phyloP scores from a whole-genome alignment of 2,329 filamentous ascomycete genomes.

The Ophiostoma montium region DNA sequence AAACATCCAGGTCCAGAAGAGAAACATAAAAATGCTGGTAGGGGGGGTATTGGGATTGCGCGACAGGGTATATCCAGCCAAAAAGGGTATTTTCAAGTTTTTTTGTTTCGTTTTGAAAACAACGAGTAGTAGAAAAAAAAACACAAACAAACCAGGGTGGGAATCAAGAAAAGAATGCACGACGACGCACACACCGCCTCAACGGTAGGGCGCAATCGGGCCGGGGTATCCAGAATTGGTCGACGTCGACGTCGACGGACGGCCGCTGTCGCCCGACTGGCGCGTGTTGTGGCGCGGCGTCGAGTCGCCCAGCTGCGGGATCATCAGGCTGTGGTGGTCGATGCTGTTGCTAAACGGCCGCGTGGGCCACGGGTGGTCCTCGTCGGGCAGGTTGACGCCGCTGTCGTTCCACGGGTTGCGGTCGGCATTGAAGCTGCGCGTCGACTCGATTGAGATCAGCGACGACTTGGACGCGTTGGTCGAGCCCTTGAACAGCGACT shows the following conservation, averaged over 20 bases:
- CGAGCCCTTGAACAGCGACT: constrained; percentile 84
- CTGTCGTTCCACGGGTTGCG: constrained; percentile 98
- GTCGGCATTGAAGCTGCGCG: constrained; percentile 77
- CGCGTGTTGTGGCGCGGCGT: constrained; percentile 74
- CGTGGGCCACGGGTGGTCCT: constrained; percentile 55
- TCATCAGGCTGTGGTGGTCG: constrained; percentile 47
- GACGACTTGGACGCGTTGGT: constrained; percentile 88
- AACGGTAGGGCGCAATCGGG: constrained; percentile 83
- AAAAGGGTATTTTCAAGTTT: constrained; percentile 31
- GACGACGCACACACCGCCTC: constrained; percentile 32
- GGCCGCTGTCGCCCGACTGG: constrained; percentile 79
- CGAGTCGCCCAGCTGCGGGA: constrained; percentile 58
- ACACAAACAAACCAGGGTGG: constrained; percentile 20
- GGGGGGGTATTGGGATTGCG: constrained; percentile 26
- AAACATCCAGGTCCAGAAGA: constrained; percentile 5
- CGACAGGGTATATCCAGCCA: constrained; percentile 54
- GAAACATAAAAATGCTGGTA: neutral
- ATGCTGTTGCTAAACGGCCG: constrained; percentile 52
- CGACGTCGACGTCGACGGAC: constrained; percentile 89
- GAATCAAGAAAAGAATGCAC: constrained; percentile 11
- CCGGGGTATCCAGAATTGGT: constrained; percentile 91
- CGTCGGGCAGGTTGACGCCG: constrained; percentile 83
- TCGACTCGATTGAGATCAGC: constrained; percentile 88
- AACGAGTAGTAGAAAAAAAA: constrained; percentile 16
- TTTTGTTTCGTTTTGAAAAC: constrained; percentile 6